phyloP scores from a whole-genome alignment of 202 grass and related monocot genomes.

The Schoenoplectus triqueter region DNA sequence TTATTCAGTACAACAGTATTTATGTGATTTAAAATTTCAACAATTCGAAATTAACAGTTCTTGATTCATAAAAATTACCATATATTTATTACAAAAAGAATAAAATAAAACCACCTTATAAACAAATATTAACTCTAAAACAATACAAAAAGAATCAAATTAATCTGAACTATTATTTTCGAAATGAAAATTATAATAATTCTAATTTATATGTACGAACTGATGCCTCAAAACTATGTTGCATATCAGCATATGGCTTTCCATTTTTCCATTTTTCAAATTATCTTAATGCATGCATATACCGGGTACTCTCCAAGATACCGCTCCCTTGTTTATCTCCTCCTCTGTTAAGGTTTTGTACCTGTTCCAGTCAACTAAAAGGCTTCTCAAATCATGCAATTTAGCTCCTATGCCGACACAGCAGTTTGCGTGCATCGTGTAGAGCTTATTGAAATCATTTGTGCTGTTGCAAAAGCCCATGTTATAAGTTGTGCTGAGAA shows the following conservation, averaged over 20 bases:
- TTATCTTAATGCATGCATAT: constrained; percentile 63
- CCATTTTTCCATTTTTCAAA: background rate
- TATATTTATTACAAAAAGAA: background rate
- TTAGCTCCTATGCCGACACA: constrained; percentile 70
- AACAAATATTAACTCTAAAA: constrained; percentile 33
- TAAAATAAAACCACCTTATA: background rate
- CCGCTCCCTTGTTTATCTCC: constrained; percentile 38
- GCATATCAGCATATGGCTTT: background rate
- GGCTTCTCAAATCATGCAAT: constrained; percentile 59
- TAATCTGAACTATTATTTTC: constrained; percentile 15
- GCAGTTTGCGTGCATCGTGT: constrained; percentile 91
- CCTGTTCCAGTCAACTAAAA: constrained; percentile 55
- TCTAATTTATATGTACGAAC: constrained; percentile 12
- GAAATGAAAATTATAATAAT: background rate
- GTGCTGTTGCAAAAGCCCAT: constrained; percentile 66
- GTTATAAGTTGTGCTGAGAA: constrained; percentile 55
- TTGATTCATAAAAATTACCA: background rate
- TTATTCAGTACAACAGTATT: background rate
- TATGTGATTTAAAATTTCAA: background rate
- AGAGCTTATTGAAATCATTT: constrained; percentile 61
- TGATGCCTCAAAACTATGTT: background rate
- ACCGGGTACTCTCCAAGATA: constrained; percentile 63
- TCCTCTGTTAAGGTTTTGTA: constrained; percentile 45
- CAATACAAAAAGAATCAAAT: background rate
- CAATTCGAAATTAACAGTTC: background rate